phyloP scores from a whole-genome alignment of 1,139 yeast genomes.

The Nadsonia starkeyi-henricii region DNA sequence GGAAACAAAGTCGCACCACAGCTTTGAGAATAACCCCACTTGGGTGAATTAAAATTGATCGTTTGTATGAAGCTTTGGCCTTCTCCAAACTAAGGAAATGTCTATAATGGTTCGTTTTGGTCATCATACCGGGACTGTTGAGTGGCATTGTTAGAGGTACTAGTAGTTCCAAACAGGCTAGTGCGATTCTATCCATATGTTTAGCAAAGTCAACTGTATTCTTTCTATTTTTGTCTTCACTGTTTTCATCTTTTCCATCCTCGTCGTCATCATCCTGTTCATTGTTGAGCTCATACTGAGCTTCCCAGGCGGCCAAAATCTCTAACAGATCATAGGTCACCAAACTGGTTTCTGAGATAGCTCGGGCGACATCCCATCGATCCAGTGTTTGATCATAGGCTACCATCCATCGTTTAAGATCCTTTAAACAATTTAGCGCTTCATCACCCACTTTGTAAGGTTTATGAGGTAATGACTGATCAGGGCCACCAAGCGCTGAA shows the following conservation, averaged over 20 bases:
- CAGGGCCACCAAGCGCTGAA: constrained; percentile 74
- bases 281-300: constrained; percentile 18
- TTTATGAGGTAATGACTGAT: constrained; percentile 36
- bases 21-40: constrained; percentile 56
- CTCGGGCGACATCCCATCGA: constrained; percentile 71
- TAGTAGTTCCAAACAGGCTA: constrained; percentile 61
- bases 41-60: constrained; percentile 42
- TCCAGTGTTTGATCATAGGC: constrained; percentile 63
- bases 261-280: too few species aligned
- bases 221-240: constrained; percentile 14
- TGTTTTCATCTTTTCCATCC: constrained; percentile 17
- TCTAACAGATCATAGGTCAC: constrained; percentile 60
- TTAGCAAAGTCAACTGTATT: constrained; percentile 12
- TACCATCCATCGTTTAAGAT: constrained; percentile 75
- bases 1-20: constrained; percentile 53
- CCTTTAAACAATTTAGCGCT: constrained; percentile 79
- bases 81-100: constrained; percentile 47
- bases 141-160: constrained; percentile 80
- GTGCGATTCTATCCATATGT: constrained; percentile 42
- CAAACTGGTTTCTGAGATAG: constrained; percentile 70
- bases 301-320: constrained; percentile 67
- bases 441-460: constrained; percentile 81
- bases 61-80: constrained; percentile 61
- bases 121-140: neutral
- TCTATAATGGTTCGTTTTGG: constrained; percentile 36